Evolutionary conservation across 345 rosid species (phyloP).

Genomic region (Melastoma malabathricum): DNA sequence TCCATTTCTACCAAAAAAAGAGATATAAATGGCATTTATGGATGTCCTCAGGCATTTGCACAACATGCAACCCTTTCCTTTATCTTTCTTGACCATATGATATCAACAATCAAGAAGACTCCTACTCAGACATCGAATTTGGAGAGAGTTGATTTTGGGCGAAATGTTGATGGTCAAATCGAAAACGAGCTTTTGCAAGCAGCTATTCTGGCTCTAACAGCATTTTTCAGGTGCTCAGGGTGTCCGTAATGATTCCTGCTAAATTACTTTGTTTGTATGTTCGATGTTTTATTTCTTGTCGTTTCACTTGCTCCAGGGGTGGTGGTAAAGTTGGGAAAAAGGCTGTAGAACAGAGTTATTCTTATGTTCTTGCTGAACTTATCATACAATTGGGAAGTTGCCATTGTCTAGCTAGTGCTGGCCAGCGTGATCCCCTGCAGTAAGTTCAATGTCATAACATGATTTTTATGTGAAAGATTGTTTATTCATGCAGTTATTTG

Average conservation of each 20-base stretch:
- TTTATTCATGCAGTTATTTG: background rate
- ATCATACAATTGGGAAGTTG: slow-evolving; percentile 86
- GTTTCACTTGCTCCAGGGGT: slow-evolving; percentile 42
- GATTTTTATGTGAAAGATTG: background rate
- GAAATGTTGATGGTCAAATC: slow-evolving; percentile 28
- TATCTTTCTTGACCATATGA: slow-evolving; percentile 70
- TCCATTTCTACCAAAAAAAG: too few species aligned
- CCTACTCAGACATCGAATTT: slow-evolving; percentile 12
- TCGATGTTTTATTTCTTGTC: slow-evolving; percentile 7
- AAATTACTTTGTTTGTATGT: slow-evolving; percentile 7
- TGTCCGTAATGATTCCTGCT: background rate
- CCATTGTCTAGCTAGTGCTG: slow-evolving; percentile 73
- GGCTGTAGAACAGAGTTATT: slow-evolving; percentile 84
- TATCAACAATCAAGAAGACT: slow-evolving; percentile 54
- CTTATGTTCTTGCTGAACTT: slow-evolving; percentile 75
- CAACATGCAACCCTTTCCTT: slow-evolving; percentile 65
- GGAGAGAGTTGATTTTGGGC: too few species aligned
- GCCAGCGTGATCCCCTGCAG: slow-evolving; percentile 82
- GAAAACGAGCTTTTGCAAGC: slow-evolving; percentile 68
- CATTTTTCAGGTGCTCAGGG: slow-evolving; percentile 62
- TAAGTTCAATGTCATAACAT: slow-evolving; percentile 11
- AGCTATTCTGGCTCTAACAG: slow-evolving; percentile 76
- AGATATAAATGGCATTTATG: too few species aligned
- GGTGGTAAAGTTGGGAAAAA: slow-evolving; percentile 92
- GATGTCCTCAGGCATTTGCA: slow-evolving; percentile 56